Evolutionary conservation across 805 yeast species (phyloP), one percentile per base, ranked within the genome.

Genomic region (Schizosaccharomyces cryophilus): DNA sequence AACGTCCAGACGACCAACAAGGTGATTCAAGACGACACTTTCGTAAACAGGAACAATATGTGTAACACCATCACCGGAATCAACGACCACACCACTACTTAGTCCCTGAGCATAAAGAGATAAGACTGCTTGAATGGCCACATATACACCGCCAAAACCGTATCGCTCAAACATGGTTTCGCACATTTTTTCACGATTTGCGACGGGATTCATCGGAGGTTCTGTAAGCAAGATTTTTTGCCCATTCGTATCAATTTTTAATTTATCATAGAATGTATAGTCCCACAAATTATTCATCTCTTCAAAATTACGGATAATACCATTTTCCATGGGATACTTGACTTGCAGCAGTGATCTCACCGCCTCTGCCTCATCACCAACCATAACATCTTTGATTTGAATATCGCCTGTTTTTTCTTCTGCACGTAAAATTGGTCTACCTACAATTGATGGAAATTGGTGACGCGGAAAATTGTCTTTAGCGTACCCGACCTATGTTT

Each of bases 251-350:
- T 85, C 84, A 62, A 85, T 75, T 69, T 87, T 79, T 87, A 93
- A 83, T 69, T 85, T 80, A 67, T 90, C 95, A 74, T 84, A 85
- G 72, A 93, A 90, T 24, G 97, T 90, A 72, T 90, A 93, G 73
- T 93, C 95, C 98, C 98, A 93, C 63, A 93, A 77, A 67, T 89
- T 89, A 68, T 87, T 95, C 97, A 93, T 93, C 71, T 93, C 98
- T 67, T 89, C 95, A 98, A 98, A 93, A 72, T 89, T 87, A 69
- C 83, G 84, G 70, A 93, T 90, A 67, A 93, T 87, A 68, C 98
- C 98, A 71, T 93, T 93, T 73, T 93, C 98, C 97, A 93, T 68
- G 13, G 98, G 98, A 69, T 93, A 93, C n/a, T 89, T 82, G 62
- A 93, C 81, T 73, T 93, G 95, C 63, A 93, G 77, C 65, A 89